Base-by-base conservation (phyloP, 768 basidiomycete species). In the Pholiota molesta region DNA sequence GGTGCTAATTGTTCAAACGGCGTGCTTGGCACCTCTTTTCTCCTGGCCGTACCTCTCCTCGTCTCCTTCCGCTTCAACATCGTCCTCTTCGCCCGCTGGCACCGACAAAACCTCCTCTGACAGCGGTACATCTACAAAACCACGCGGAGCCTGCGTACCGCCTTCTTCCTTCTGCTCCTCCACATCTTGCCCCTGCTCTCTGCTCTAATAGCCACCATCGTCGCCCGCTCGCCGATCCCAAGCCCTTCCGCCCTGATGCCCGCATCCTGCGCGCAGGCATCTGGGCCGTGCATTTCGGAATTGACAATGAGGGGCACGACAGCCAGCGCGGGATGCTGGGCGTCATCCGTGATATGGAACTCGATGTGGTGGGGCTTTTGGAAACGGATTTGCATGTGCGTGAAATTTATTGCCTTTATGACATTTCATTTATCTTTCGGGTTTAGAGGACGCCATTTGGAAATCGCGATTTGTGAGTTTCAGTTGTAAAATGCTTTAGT, bases 211-310 rank as follows among this genome's bases (percentile, higher is more conserved):
- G 47, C 88, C 62, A 87, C 6, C 84, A 85, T 59, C 81, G 79
- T 21, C 78, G 83, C 66, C 89, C 91, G 0, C 71, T 72, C 1
- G 58, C 69, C 0, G 72, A 80, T 17, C 84, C 87, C 0, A 74
- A 70, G 26, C 88, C 91, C 3, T 87, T 85, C 74, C 86, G 86
- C 57, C 75, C 86, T 28, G 86, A 84, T 3, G 81, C 86, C 16
- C 79, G 90, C 31, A 80, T 91, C n/a, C 77, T 95, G 45, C 89
- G 86, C 19, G 88, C 90, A 5, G 94, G 91, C 3, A 93, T 96
- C 29, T 96, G 94, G 94, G 94, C 95, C 0, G 81, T 97, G 26
- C 95, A 97, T 72, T 97, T 97, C 70, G 95, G 95, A 57, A 78
- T 85, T 28, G 86, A 94, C 73, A 87, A 91, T 64, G 85, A 83